A percentile compares a stretch with the other conserved stretches of the same genome.
Evolutionary conservation across 306 rosid species (phyloP).

Genomic region (Vigna trinervia): DNA sequence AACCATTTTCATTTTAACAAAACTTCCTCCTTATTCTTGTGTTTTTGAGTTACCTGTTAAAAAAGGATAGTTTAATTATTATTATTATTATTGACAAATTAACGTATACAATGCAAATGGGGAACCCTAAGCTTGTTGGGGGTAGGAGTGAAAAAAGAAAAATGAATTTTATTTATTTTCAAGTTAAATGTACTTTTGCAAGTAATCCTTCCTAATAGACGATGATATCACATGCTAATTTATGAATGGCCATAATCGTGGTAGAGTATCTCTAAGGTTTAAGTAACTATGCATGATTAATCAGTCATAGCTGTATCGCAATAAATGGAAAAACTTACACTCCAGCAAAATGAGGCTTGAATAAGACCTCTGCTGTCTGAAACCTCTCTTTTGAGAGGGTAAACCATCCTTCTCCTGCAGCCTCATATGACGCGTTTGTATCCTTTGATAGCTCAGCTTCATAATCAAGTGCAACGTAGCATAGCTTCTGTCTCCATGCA

Average conservation of each 20-base stretch:
- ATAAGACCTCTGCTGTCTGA: slow-evolving; percentile 88
- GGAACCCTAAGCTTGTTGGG: background rate
- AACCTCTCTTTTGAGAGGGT: slow-evolving; percentile 88
- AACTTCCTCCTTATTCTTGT: background rate
- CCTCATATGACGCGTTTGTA: slow-evolving; percentile 72
- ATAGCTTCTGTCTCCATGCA: slow-evolving; percentile 65
- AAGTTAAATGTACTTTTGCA: slow-evolving; percentile 14
- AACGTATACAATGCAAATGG: slow-evolving; percentile 3
- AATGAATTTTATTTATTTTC: background rate
- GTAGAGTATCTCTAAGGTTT: slow-evolving; percentile 17
- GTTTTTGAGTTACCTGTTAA: background rate
- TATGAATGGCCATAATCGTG: slow-evolving; percentile 22
- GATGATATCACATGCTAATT: slow-evolving; percentile 5
- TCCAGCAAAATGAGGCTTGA: slow-evolving; percentile 84
- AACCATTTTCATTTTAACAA: background rate
- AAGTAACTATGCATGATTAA: slow-evolving; percentile 12
- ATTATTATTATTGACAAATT: background rate
- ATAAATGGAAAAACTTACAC: slow-evolving; percentile 61
- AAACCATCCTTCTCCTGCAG: slow-evolving; percentile 73
- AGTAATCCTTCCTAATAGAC: slow-evolving; percentile 17
- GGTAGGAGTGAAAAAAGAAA: background rate
- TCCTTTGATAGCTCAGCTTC: slow-evolving; percentile 79
- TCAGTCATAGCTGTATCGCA: background rate
- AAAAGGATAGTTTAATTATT: background rate
- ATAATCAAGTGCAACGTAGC: slow-evolving; percentile 88